These are phyloP conservation scores for Aspergillus bridgeri DNA, from an alignment of 495 filamentous ascomycete species.

Conservation along the genomic window DNA sequence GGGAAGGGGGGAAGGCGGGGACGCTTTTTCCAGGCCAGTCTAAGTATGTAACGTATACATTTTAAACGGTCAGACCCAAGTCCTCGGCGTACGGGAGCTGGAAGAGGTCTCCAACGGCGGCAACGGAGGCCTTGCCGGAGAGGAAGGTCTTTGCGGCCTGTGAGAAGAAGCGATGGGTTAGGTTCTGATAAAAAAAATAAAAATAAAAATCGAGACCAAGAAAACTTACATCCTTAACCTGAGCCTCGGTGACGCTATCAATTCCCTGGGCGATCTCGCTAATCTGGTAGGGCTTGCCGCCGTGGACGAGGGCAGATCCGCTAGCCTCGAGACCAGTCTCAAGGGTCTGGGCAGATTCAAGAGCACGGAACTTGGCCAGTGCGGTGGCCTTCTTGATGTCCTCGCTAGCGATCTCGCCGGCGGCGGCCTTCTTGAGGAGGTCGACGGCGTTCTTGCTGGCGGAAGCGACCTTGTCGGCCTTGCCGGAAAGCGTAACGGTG, in stretches of 20 bases:
- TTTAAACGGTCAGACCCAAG: constrained; percentile 87
- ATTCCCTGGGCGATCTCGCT: constrained; percentile 75
- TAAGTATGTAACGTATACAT: constrained; percentile 46
- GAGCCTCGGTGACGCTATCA: constrained; percentile 73
- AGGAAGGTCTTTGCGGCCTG: constrained; percentile 83
- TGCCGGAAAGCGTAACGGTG: constrained; percentile 71
- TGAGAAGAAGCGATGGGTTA: constrained; percentile 11
- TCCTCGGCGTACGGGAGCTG: constrained; percentile 90
- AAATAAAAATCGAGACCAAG: constrained; percentile 4
- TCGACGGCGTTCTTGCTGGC: constrained; percentile 64
- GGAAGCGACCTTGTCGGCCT: constrained; percentile 62
- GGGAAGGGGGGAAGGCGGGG: constrained; percentile 7
- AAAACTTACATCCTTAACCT: constrained; percentile 79
- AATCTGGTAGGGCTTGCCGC: constrained; percentile 81
- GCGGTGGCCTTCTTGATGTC: constrained; percentile 88
- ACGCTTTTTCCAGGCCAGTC: constrained; percentile 35
- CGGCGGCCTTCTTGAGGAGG: constrained; percentile 72
- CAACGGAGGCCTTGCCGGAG: constrained; percentile 82
- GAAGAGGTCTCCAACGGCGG: constrained; percentile 82
- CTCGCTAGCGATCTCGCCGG: constrained; percentile 72
- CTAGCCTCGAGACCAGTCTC: constrained; percentile 64
- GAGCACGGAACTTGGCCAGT: constrained; percentile 86
- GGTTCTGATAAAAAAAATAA: constrained; percentile 13
- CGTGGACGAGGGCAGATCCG: constrained; percentile 73
- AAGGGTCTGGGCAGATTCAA: constrained; percentile 76